Evolutionary conservation across 2,329 filamentous ascomycete genomes (phyloP), one percentile per base, ranked within the genome.

Genomic region (Nemania sp.): DNA sequence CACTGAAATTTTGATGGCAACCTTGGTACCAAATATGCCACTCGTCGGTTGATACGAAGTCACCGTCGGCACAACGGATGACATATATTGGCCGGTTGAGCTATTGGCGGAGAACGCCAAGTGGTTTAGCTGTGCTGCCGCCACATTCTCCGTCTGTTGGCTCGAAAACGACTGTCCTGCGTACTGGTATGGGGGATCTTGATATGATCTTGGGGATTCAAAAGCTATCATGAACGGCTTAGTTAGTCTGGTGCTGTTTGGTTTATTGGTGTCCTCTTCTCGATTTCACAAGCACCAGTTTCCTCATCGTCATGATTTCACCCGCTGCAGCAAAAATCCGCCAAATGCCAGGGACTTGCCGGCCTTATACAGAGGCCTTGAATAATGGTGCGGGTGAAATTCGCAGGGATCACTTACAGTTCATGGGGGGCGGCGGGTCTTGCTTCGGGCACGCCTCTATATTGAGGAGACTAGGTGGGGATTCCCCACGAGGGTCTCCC

Each of bases 401-500:
- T 24, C 12, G 9, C 8, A 24, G 9, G 14, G 2, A 52, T 22
- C 54, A 86, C 90, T 77, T 78, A 95, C 91, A 89, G 75, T 93
- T 88, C 77, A 92, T 82, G 72, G 87, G 88, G 72, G 87, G 80
- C 74, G 86, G 80, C 74, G 86, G 80, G 72, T 88, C 84, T 54
- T 84, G 75, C 75, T 95, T 96, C 68, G 81, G 79, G 80, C 91
- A 92, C 75, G 86, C 86, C 73, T 89, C 88, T 88, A 92, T 92
- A 74, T 88, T 85, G 75, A 89, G 76, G 67, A 85, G 72, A 71
- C 75, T 72, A 71, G 71, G 77, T 70, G 80, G 78, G 75, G 76
- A 83, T 74, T 78, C 83, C 79, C 77, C 76, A 66, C 72, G 73
- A 71, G 75, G 75, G 72, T 75, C 76, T 71, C 77, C 77, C 66